Base-by-base conservation (phyloP, 441 rosid species). In the Metrosideros polymorpha region DNA sequence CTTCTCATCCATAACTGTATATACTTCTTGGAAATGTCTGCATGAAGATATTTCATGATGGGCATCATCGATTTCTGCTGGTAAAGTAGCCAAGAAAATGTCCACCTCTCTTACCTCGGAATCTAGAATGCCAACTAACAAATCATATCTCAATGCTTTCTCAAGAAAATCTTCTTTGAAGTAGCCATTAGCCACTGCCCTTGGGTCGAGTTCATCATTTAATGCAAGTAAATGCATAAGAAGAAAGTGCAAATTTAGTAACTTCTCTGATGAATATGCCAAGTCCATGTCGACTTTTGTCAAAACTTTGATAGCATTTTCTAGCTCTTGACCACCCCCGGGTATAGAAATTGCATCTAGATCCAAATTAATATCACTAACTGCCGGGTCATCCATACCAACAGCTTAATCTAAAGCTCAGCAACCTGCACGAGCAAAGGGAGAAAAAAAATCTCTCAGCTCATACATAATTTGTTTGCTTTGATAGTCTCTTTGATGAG, bases 91-190 rank as follows among this genome's bases (percentile, higher is more conserved):
- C 91, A 96, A 88, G 91, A 94, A 95, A 89, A 87, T 86, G 88
- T 94, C 97, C 91, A 96, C 93, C 88, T 91, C 97, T 85, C 91
- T 93, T 86, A 95, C 89, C 93, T 95, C 96, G 2, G 99, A 95
- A 91, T 94, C 99, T 86, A 98, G 87, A 90, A 96, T 87, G 82
- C 95, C 94, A 75, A 92, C 92, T 77, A 94, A 92, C 50, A 95
- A 92, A 91, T 96, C 98, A 90, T 92, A 91, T 59, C 88, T 82
- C 92, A 96, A 90, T 57, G 99, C 95, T 92, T 94, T 95, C 89
- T 93, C 96, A 85, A 92, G 86, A 17, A 94, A 92, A 76, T 88
- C 91, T 86, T 91, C 83, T 14, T 94, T 90, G 76, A 92, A 83
- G 86, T 76, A 59, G 49, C 91, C 88, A 84, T 89, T 91, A 86